These are phyloP conservation scores for Candida freyschussii DNA, from an alignment of 1,139 yeast species.

Conservation along the genomic window DNA sequence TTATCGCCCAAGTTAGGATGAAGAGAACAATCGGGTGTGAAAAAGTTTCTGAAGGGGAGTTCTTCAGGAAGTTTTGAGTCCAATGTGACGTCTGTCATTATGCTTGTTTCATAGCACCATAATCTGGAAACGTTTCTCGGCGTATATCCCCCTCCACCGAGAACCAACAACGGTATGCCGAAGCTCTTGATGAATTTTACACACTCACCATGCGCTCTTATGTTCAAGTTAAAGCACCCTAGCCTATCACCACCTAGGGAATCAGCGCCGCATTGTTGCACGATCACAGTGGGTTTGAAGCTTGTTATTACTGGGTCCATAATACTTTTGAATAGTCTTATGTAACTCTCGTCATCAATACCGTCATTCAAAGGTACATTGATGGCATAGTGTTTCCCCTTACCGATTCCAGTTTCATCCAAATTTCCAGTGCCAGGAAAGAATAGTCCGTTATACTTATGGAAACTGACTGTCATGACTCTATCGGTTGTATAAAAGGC, in stretches of 20 bases:
- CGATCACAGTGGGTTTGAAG: slow-evolving; percentile 86
- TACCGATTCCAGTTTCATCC: slow-evolving; percentile 81
- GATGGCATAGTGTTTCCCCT: slow-evolving; percentile 79
- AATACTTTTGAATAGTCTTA: slow-evolving; percentile 70
- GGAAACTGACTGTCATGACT: slow-evolving; percentile 93
- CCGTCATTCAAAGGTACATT: slow-evolving; percentile 97
- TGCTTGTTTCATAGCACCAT: slow-evolving; percentile 94
- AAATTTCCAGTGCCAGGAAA: slow-evolving; percentile 96
- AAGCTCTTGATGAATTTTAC: slow-evolving; percentile 81
- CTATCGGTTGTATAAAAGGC: slow-evolving; percentile 94
- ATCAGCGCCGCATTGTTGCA: slow-evolving; percentile 97
- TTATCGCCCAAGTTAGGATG: slow-evolving; percentile 90
- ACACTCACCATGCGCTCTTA: slow-evolving; percentile 93
- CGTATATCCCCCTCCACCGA: slow-evolving; percentile 98
- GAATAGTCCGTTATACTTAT: slow-evolving; percentile 90
- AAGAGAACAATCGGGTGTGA: slow-evolving; percentile 86
- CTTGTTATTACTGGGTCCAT: slow-evolving; percentile 83
- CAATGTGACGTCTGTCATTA: slow-evolving; percentile 72
- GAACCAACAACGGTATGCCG: slow-evolving; percentile 81
- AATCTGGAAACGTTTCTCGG: slow-evolving; percentile 91
- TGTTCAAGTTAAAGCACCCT: slow-evolving; percentile 89
- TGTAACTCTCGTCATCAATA: slow-evolving; percentile 88
- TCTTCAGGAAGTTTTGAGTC: slow-evolving; percentile 72
- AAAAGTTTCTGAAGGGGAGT: slow-evolving; percentile 81
- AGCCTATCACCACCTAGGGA: slow-evolving; percentile 88